Base-by-base conservation (phyloP, 2,329 filamentous ascomycete genomes). In the Neurospora sp. region DNA sequence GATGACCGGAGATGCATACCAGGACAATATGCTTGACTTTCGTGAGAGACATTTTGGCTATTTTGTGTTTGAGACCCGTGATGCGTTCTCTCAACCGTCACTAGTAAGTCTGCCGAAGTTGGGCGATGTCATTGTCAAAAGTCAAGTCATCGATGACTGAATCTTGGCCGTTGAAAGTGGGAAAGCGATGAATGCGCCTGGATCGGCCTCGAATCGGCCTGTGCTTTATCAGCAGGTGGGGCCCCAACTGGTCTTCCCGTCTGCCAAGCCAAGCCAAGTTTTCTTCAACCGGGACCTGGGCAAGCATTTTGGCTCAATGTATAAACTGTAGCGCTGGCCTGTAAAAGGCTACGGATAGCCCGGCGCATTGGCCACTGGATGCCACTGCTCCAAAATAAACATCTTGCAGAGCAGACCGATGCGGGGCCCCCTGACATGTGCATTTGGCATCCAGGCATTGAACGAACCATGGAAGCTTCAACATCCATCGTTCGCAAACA, bases 21-120 rank as follows among this genome's bases (percentile, higher is more conserved):
- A 96, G 86, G 73, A 93, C 84, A 73, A 96, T 90, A 78, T 94
- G 89, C 76, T 92, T 91, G 76, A 95, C 86, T 75, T 90, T 89
- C 69, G 86, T 80, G 37, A 92, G 84, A 71, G 89, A 90, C 88
- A 91, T 91, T 38, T 23, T 17, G 62, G 15, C 8, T 19, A 23
- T 62, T 36, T 15, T 17, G 3, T 17, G 6, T 62, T 17, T 33
- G 6, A 57, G 10, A 8, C 2, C 1, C 8, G 19, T 10, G 28
- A 33, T 33, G 8, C 11, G 19, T 36, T 4, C 15, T 17, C 28
- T 62, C 52, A 62, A 8, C 28, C 52, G 15, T 36, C 15, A 28
- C 28, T 28, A 8, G 23, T 62, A 15, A 4, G 8, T 11, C 6
- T 33, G 23, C 15, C 23, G 19, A 11, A 23, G 12, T 33, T 57